phyloP scores from a whole-genome alignment of 140 eudicot species.

The Senecio squalidus region DNA sequence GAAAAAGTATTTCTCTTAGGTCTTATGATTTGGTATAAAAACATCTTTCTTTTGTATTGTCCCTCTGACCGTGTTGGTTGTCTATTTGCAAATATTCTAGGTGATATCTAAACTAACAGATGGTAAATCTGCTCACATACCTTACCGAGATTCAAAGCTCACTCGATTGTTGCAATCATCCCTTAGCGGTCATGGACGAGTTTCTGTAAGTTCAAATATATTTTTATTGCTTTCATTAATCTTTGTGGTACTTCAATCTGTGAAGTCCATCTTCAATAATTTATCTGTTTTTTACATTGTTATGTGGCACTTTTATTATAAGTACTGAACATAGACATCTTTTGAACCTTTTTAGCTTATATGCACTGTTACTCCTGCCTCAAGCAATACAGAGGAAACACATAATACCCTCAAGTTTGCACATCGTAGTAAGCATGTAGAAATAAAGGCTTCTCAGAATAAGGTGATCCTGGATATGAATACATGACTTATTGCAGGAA shows the following conservation, averaged over 20 bases:
- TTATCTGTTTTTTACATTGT: neutral
- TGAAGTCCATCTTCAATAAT: neutral
- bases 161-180: conserved; percentile 85
- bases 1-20: no score
- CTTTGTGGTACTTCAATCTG: neutral
- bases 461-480: conserved; percentile 42
- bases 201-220: conserved; percentile 60
- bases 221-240: neutral
- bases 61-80: no score
- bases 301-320: conserved; percentile 1
- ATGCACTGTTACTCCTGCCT: conserved; percentile 91
- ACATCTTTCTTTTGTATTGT: no score
- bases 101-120: conserved; percentile 85
- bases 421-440: conserved; percentile 73
- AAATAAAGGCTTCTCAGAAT: conserved; percentile 71
- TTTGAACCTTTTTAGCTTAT: conserved; percentile 52
- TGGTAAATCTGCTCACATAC: conserved; percentile 73
- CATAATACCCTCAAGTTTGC: conserved; percentile 91
- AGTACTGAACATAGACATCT: conserved; percentile 7
- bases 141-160: conserved; percentile 86
- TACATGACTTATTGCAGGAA: neutral
- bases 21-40: no score
- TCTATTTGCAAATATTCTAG: conserved; percentile 31
- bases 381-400: conserved; percentile 83
- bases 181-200: conserved; percentile 90